Percentiles rank a stretch among this genome's conserved stretches.
Conservation (phyloP, 108 stramenopile genomes). For the Seminavis robusta region DNA sequence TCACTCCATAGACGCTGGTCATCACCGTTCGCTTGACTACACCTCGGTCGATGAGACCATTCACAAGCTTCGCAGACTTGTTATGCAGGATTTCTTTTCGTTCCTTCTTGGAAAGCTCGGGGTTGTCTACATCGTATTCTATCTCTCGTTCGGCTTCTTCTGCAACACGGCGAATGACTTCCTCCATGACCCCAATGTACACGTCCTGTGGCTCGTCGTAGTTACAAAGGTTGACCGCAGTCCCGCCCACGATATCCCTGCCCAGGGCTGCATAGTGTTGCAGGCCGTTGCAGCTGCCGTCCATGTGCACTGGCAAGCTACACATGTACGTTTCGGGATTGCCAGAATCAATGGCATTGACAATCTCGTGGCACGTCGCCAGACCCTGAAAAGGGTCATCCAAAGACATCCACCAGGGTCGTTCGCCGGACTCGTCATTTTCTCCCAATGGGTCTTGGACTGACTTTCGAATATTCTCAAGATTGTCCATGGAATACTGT, state of each 20-base stretch:
- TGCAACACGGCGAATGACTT: slow-evolving; percentile 80
- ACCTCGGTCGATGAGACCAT: slow-evolving; percentile 91
- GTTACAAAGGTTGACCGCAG: slow-evolving; percentile 94
- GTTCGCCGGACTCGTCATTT: slow-evolving; percentile 39
- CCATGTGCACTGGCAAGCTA: slow-evolving; percentile 94
- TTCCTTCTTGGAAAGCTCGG: slow-evolving; percentile 46
- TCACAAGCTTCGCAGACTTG: slow-evolving; percentile 71
- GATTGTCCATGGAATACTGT: slow-evolving; percentile 80
- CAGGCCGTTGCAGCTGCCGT: slow-evolving; percentile 99
- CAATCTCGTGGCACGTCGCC: slow-evolving; percentile 95
- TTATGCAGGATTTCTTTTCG: slow-evolving; percentile 56
- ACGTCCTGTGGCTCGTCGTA: slow-evolving; percentile 95
- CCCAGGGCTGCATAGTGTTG: slow-evolving; percentile 99
- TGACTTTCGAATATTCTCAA: slow-evolving; percentile 80
- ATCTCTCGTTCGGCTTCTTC: slow-evolving; percentile 59
- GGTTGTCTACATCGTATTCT: slow-evolving; percentile 52
- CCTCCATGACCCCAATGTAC: slow-evolving; percentile 91
- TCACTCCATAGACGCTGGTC: slow-evolving; percentile 99
- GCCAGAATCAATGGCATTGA: slow-evolving; percentile 85
- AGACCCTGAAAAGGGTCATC: slow-evolving; percentile 98
- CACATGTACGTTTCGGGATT: slow-evolving; percentile 87
- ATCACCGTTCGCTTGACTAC: slow-evolving; percentile 99
- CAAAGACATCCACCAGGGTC: slow-evolving; percentile 91
- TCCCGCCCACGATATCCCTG: slow-evolving; percentile 92
- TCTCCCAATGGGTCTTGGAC: slow-evolving; percentile 81